A percentile compares a stretch with the other conserved stretches of the same genome.
These are phyloP conservation scores for Leccinum fallax DNA, from an alignment of 1,284 basidiomycete species.

Conservation along the genomic window DNA sequence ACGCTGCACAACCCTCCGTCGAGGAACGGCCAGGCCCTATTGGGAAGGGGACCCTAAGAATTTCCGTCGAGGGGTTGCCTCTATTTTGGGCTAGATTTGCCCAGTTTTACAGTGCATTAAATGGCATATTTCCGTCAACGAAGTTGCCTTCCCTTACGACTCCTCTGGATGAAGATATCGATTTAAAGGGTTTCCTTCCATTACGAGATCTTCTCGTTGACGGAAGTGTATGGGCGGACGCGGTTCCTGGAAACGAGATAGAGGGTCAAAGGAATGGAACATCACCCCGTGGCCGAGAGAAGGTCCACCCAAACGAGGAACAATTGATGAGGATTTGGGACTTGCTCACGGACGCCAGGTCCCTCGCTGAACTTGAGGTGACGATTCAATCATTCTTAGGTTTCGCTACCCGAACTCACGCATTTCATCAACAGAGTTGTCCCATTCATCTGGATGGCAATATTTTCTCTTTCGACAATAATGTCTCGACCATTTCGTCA, in stretches of 20 bases:
- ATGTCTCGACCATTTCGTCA: conserved; percentile 11
- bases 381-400: conserved; percentile 23
- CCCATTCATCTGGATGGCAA: conserved; percentile 28
- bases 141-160: conserved; percentile 63
- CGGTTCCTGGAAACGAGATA: conserved; percentile 18
- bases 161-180: conserved; percentile 90
- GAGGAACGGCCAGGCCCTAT: conserved; percentile 13
- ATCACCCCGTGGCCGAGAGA: conserved; percentile 39
- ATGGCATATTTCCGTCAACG: conserved; percentile 69
- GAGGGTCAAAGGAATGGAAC: conserved; percentile 21
- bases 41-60: conserved; percentile 22
- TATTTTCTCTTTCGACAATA: conserved; percentile 20
- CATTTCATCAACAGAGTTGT: conserved; percentile 25
- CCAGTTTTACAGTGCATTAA: conserved; percentile 67
- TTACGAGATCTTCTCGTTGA: conserved; percentile 58
- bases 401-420: conserved; percentile 17
- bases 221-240: conserved; percentile 7
- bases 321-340: conserved; percentile 93
- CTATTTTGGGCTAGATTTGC: conserved; percentile 79
- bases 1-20: conserved; percentile 34
- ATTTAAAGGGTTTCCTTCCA: conserved; percentile 88
- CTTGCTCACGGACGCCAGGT: conserved; percentile 75
- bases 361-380: conserved; percentile 63
- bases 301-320: conserved; percentile 92
- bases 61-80: conserved; percentile 34